A percentile compares a stretch with the other conserved stretches of the same genome.
These are phyloP conservation scores for Actinomortierella ambigua DNA, from an alignment of 371 early-diverging fungal species.

Conservation along the genomic window DNA sequence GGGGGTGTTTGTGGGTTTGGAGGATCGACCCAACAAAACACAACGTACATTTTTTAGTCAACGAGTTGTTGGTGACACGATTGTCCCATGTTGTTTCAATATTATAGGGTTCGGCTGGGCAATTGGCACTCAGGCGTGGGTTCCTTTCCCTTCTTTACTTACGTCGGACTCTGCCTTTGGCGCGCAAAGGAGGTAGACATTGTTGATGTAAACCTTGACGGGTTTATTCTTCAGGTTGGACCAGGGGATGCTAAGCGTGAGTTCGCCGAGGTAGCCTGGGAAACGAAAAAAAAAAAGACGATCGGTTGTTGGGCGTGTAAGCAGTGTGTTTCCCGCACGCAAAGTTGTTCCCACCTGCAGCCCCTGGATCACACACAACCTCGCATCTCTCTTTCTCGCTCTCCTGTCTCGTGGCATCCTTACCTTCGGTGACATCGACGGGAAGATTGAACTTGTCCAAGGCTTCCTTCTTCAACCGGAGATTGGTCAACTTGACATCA, in stretches of 20 bases:
- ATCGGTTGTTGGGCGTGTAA: too few species aligned
- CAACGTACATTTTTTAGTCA: slow-evolving; percentile 2
- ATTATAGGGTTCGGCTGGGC: neutral
- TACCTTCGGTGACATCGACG: slow-evolving; percentile 92
- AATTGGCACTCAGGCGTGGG: neutral
- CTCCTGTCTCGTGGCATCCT: neutral
- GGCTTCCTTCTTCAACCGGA: slow-evolving; percentile 88
- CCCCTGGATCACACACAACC: neutral
- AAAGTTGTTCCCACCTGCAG: too few species aligned
- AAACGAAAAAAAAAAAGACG: too few species aligned
- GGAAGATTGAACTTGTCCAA: slow-evolving; percentile 94
- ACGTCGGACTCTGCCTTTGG: slow-evolving; percentile 81
- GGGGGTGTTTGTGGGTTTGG: neutral
- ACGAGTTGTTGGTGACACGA: neutral
- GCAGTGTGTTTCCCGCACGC: too few species aligned
- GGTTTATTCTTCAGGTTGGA: slow-evolving; percentile 94
- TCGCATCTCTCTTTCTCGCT: neutral
- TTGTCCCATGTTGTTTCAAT: neutral
- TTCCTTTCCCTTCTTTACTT: slow-evolving; percentile 10
- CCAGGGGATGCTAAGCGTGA: slow-evolving; percentile 96
- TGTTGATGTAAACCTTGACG: slow-evolving; percentile 84
- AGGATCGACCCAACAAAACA: neutral
- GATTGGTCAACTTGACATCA: slow-evolving; percentile 93
- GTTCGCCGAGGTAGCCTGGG: slow-evolving; percentile 92
- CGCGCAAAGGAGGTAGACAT: slow-evolving; percentile 87